Percentiles rank a stretch among this genome's conserved stretches.
phyloP scores from a whole-genome alignment of 257 asterid genomes.

The Capsicum rhomboideum region DNA sequence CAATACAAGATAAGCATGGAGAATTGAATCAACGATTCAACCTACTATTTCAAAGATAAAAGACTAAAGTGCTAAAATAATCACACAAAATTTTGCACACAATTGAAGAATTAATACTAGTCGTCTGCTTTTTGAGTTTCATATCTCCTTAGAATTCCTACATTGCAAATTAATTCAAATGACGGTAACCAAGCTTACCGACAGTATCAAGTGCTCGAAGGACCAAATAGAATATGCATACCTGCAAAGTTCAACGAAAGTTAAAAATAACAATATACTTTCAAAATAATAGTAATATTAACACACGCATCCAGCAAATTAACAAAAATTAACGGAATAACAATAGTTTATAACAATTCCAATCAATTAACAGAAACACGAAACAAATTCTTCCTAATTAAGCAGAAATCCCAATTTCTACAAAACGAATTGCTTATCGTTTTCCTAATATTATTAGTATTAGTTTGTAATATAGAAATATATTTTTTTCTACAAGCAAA shows the following conservation, averaged over 20 bases:
- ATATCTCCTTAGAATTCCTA: neutral
- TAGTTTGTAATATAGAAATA: neutral
- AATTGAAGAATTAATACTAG: neutral
- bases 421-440: neutral
- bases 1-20: neutral
- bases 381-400: neutral
- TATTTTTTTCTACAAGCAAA: neutral
- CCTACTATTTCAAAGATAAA: neutral
- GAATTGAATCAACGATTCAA: neutral
- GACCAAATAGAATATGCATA: constrained; percentile 94
- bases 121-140: neutral
- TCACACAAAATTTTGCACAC: neutral
- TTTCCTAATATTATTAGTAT: neutral
- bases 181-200: constrained; percentile 45
- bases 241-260: constrained; percentile 32
- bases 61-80: neutral
- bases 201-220: constrained; percentile 98
- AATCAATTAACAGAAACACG: neutral
- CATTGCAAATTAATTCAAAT: neutral
- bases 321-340: neutral
- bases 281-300: neutral
- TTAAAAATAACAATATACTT: neutral
- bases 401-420: neutral
- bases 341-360: neutral
- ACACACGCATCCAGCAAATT: neutral